Base-by-base conservation (phyloP, 345 rosid species). In the Brassica carinata region DNA sequence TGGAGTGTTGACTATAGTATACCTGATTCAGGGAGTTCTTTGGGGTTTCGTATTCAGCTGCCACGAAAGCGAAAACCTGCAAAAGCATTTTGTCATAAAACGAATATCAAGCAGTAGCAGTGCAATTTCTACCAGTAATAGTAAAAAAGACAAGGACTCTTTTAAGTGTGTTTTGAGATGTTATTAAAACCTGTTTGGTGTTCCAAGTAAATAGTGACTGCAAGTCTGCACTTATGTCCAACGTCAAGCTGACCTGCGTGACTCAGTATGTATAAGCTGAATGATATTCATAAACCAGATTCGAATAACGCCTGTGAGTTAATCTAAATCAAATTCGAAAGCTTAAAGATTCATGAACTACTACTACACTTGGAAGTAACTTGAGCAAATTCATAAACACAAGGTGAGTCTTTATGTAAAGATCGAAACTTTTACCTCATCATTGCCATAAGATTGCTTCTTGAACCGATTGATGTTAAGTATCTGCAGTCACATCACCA, bases 121-220 rank as follows among this genome's bases (percentile, higher is more conserved):
- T 30, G 17, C 30, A 45, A 27, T 33, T 15, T 48, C 17, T 48
- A 15, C 62, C 48, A 33, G 69, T 74, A 31, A 80, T 48, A 69
- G 27, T 31, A 55, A 45, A 58, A 51, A 8, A 15, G 14, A 68
- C 64, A 30, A 48, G 61, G 29, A 67, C 2, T 66, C 2, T 18
- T 15, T 53, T 8, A 18, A 13, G 34, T 55, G 34, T 55, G 38
- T 70, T 69, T 30, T 31, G 58, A 76, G 27, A 71, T 23, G 57
- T 10, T 72, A 33, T 6, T 45, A 40, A 61, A 72, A 96, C 99
- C 98, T 94, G 98, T 79, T 96, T 94, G 2, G 99, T 94, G 88
- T 96, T 96, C 99, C 99, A 94, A 55, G 98, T 92, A 82, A 92
- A 96, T 38, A 94, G 73, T 33, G 99, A 89, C 80, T 91, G 94